Evolutionary conservation across 179 eudicot species (phyloP).

Genomic region (Patellifolia procumbens): DNA sequence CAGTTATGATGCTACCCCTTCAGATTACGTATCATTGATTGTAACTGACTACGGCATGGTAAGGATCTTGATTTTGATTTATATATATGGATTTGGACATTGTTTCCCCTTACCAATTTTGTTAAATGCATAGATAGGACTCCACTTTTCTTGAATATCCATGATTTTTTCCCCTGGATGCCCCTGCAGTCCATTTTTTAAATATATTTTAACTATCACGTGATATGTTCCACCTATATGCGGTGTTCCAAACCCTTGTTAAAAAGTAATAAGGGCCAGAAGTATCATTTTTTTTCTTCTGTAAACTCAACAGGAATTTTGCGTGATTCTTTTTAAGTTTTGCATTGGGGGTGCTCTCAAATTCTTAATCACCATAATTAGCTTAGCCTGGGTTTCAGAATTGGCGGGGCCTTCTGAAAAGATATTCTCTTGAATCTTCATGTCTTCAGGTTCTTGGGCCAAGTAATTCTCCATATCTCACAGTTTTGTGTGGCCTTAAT

Average conservation of each 20-base stretch:
- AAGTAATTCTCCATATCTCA: not conserved
- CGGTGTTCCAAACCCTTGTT: no score
- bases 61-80: slow-evolving; percentile 29
- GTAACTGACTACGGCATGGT: slow-evolving; percentile 96
- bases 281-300: not conserved
- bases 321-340: not conserved
- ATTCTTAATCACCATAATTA: not conserved
- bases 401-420: not conserved
- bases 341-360: not conserved
- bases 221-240: not conserved
- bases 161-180: no score
- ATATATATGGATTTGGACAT: not conserved
- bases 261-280: no score
- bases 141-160: no score
- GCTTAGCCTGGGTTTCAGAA: not conserved
- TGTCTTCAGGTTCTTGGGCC: not conserved
- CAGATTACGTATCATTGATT: slow-evolving; percentile 86
- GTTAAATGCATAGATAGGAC: not conserved
- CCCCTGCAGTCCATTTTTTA: no score
- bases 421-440: not conserved
- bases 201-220: no score
- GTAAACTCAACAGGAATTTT: not conserved
- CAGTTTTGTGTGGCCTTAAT: not conserved
- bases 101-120: not conserved
- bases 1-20: slow-evolving; percentile 92